Base-by-base conservation (phyloP, 371 early-diverging fungal genomes). In the Mortierella sp. region DNA sequence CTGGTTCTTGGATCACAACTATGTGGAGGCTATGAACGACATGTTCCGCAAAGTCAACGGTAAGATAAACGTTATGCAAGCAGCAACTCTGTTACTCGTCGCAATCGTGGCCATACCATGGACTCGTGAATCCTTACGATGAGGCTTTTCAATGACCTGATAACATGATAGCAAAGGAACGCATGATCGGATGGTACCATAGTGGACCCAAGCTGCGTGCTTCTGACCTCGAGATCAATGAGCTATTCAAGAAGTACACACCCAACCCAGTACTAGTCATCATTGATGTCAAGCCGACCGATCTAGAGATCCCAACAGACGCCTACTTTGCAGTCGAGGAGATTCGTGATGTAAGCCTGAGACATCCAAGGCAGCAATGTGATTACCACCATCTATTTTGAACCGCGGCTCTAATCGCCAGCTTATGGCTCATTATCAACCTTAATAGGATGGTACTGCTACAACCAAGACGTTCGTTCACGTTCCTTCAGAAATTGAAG, bases 101-200 rank as follows among this genome's bases (percentile, higher is more conserved):
- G n/a, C n/a, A n/a, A n/a, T n/a, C n/a, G n/a, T n/a, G n/a, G n/a
- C n/a, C n/a, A n/a, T n/a, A 24, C 49, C 10, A 49, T 6, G 54
- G 53, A 21, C 13, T 47, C 6, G 25, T 17, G n/a, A 43, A 43
- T 28, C 12, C 28, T 16, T 41, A 9, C 13, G 55, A 40, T n/a
- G 14, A n/a, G 17, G 24, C 22, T 31, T 17, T 9, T 12, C 19
- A 28, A 40, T 22, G 7, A 24, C 8, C 24, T 24, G 48, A n/a
- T 21, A n/a, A 34, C 34, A 34, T 61, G 22, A 14, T 79, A 95
- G 96, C 95, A 51, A 96, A 95, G 86, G 99, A 99, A 80, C 90
- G 91, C 79, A 90, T 99, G 85, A 89, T 99, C 60, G 99, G 99
- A 40, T 99, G 99, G 99, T 99, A 99, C 83, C 99, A 99, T 85